Percentiles rank a stretch among this genome's conserved stretches.
Conservation (phyloP, 2,329 filamentous ascomycete genomes). For the Penicillium sp. region DNA sequence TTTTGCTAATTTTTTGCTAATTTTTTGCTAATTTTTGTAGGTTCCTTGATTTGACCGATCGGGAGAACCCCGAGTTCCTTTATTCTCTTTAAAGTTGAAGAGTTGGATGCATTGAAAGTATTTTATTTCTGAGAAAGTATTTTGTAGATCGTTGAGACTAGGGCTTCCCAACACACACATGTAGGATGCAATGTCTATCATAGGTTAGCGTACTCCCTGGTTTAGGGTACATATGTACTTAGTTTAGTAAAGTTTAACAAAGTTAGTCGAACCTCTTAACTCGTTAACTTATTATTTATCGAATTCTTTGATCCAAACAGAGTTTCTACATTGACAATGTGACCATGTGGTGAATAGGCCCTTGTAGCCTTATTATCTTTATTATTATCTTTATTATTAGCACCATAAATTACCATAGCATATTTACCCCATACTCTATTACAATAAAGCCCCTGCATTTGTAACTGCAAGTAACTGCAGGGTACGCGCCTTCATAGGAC, state of each 20-base stretch:
- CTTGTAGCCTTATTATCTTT: not conserved
- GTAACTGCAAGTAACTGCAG: conserved; percentile 14
- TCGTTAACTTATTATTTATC: not conserved
- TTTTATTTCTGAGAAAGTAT: too few relatives aligned
- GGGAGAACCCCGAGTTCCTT: conserved; percentile 64
- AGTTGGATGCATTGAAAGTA: too few relatives aligned
- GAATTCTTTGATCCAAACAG: not conserved
- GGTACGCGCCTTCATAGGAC: not conserved
- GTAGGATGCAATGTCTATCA: not conserved
- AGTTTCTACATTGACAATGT: not conserved
- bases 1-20: not conserved
- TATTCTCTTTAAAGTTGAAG: conserved; percentile 48
- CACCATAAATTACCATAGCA: not conserved
- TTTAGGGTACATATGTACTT: too few relatives aligned
- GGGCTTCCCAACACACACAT: conserved; percentile 1
- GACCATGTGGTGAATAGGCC: not conserved
- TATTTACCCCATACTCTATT: not conserved
- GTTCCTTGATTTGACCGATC: conserved; percentile 64
- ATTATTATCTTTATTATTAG: conserved; percentile 10
- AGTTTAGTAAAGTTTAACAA: not conserved
- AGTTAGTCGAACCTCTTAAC: not conserved
- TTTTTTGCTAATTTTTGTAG: conserved; percentile 23
- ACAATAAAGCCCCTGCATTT: conserved; percentile 16
- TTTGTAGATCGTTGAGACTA: conserved; percentile 5
- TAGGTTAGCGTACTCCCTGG: not conserved